These are phyloP conservation scores for Tolypocladium tundrense DNA, from an alignment of 2,329 filamentous ascomycete species.

Conservation along the genomic window DNA sequence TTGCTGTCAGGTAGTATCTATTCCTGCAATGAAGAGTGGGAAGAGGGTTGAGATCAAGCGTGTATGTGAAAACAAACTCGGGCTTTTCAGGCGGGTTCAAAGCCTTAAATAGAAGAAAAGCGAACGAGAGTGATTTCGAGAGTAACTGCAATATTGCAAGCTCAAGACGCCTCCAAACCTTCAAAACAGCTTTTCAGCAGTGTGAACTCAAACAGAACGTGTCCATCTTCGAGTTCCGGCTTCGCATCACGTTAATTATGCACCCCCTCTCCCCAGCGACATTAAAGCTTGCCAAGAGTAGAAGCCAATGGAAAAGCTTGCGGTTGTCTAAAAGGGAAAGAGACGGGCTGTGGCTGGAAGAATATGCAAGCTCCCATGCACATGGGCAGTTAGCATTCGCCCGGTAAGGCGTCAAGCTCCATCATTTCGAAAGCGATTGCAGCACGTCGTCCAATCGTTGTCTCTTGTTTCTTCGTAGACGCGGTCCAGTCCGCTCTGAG, in stretches of 20 bases:
- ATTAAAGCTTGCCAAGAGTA: not conserved
- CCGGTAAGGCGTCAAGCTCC: not conserved
- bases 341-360: not conserved
- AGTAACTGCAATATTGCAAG: too few species aligned
- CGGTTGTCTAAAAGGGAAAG: not conserved
- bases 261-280: not conserved
- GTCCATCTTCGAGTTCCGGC: not conserved
- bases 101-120: not conserved
- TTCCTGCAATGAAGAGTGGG: not conserved
- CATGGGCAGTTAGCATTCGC: not conserved
- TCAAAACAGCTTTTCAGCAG: not conserved
- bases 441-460: constrained; percentile 23
- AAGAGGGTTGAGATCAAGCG: not conserved
- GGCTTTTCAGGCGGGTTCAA: not conserved
- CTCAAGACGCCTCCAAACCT: not conserved
- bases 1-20: too few species aligned
- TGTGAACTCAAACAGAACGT: not conserved
- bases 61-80: too few species aligned
- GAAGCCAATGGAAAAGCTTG: not conserved
- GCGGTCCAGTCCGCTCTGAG: constrained; percentile 10
- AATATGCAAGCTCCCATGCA: not conserved
- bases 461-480: constrained; percentile 20
- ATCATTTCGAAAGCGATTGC: constrained; percentile 6
- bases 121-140: not conserved
- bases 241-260: not conserved